phyloP scores from a whole-genome alignment of 2,329 filamentous ascomycete genomes.

The Clonostachys sp. region DNA sequence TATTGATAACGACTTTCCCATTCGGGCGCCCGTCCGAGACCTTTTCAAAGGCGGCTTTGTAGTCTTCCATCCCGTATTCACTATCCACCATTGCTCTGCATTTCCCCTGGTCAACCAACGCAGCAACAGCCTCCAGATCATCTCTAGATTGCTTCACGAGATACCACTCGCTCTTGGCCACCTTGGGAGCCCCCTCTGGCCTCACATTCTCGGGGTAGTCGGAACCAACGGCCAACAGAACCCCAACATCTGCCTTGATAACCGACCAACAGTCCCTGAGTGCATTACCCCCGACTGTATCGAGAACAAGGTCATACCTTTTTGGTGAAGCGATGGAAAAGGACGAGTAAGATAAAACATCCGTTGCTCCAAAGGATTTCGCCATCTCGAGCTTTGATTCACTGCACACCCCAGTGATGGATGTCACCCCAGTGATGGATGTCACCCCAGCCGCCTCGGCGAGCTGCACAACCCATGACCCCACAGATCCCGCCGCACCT shows the following conservation, averaged over 20 bases:
- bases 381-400: neutral
- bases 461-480: neutral
- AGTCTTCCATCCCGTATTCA: slow-evolving; percentile 28
- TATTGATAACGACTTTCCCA: slow-evolving; percentile 32
- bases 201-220: slow-evolving; percentile 16
- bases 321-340: slow-evolving; percentile 1
- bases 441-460: neutral
- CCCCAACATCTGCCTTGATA: slow-evolving; percentile 21
- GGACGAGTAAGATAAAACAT: neutral
- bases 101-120: slow-evolving; percentile 22
- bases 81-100: slow-evolving; percentile 27
- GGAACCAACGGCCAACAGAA: slow-evolving; percentile 23
- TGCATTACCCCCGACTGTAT: slow-evolving; percentile 28
- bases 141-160: slow-evolving; percentile 27
- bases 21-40: slow-evolving; percentile 24
- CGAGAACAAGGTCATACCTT: slow-evolving; percentile 25
- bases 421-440: neutral
- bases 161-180: slow-evolving; percentile 24
- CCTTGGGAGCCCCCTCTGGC: slow-evolving; percentile 18
- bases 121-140: slow-evolving; percentile 24
- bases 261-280: slow-evolving; percentile 24
- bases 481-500: neutral
- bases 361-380: neutral
- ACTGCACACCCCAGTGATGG: neutral
- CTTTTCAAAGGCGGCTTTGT: slow-evolving; percentile 27